Evolutionary conservation across 495 filamentous ascomycete species (phyloP), one percentile per base, ranked within the genome.

Genomic region (Hyaloscypha hepaticicola): DNA sequence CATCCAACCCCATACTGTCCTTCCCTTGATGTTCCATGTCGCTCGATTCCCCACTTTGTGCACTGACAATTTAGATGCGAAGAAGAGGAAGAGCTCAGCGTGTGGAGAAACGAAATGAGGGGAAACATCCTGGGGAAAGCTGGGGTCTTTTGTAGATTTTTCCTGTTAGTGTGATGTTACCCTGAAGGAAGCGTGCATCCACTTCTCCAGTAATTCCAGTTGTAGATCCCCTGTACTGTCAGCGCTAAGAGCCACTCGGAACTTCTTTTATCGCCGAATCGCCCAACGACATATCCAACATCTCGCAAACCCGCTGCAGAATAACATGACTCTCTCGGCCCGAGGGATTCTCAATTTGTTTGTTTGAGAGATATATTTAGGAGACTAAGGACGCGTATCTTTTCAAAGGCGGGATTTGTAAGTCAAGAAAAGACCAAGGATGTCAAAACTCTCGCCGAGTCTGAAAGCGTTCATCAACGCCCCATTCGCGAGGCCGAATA

Each of bases 381-480:
- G 38, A 19, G 19, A 16, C 4, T 4, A 16, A 19, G 38, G 38
- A 45, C 14, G 38, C 38, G 19, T 16, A 19, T 4, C 38, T 45
- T 45, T 19, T 16, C n/a, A n/a, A n/a, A n/a, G 55, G 55, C 19
- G 5, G 19, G 19, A 5, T 19, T 38, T 58, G 24, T 11, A 41
- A 12, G 8, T 24, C 29, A 52, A 63, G 33, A 25, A 45, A 22
- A 53, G 48, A 53, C 9, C 2, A 8, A 5, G 21, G 27, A 91
- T 91, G 88, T 87, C 89, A 8, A 90, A 87, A 69, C 78, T 93
- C 16, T 88, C 88, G 9, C 75, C 79, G 0, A 72, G 81, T 58
- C 78, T 93, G 58, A 92, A 92, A 74, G 82, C 84, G 38, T 82
- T 92, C 63, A 90, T 93, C 74, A 88, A 87, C 72, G 77, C 87